Percentiles rank a stretch among this genome's conserved stretches.
Conservation (phyloP, 306 rosid species). For the Trichosanthes truncata region DNA sequence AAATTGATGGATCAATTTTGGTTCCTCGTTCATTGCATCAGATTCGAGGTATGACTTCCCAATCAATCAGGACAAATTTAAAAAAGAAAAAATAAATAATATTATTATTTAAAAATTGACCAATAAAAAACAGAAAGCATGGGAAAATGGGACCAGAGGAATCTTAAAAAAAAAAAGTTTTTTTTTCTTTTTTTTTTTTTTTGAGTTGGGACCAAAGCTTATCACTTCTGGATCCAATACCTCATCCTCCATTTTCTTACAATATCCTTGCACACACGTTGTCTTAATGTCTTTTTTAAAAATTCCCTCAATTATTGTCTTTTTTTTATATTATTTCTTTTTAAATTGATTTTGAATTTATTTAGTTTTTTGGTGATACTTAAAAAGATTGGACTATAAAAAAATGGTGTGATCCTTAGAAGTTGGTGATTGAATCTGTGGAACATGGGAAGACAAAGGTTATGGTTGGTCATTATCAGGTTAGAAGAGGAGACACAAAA, state of each 20-base stretch:
- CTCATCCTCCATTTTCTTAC: constrained; percentile 5
- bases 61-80: neutral
- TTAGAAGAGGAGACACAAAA: neutral
- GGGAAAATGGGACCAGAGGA: constrained; percentile 5
- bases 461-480: neutral
- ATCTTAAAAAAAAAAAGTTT: neutral
- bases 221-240: constrained; percentile 8
- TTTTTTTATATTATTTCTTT: neutral
- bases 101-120: neutral
- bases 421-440: constrained; percentile 6
- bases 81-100: neutral
- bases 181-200: neutral
- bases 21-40: constrained; percentile 14
- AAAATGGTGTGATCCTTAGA: neutral
- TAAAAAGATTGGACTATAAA: neutral
- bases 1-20: neutral
- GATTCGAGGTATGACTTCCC: constrained; percentile 15
- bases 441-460: constrained; percentile 9
- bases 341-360: neutral
- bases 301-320: neutral
- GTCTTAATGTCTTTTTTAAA: neutral
- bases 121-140: constrained; percentile 8
- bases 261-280: constrained; percentile 9
- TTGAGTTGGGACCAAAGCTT: constrained; percentile 1
- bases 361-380: neutral